Conservation (phyloP, 306 rosid species). For the Cercis canadensis region DNA sequence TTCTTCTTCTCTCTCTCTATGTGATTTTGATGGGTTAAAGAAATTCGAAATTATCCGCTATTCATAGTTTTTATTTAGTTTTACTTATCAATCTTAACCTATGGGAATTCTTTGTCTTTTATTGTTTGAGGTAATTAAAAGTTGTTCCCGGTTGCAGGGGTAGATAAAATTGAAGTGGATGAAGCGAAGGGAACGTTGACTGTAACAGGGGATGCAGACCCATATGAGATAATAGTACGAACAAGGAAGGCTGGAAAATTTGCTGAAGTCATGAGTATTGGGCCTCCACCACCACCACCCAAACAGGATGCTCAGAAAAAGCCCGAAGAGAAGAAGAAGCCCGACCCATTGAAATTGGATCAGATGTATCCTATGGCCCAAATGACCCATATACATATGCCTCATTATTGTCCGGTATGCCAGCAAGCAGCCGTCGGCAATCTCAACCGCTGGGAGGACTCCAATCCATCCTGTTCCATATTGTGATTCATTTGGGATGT, state of each 20-base stretch:
- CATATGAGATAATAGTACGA: slow-evolving; percentile 55
- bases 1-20: background rate
- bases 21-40: background rate
- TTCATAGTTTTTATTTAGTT: too few relatives aligned
- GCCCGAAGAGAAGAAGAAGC: slow-evolving; percentile 1
- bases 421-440: slow-evolving; percentile 30
- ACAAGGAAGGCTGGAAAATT: slow-evolving; percentile 55
- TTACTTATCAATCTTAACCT: too few relatives aligned
- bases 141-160: slow-evolving; percentile 41
- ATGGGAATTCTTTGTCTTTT: too few relatives aligned
- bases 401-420: slow-evolving; percentile 31
- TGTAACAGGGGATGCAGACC: slow-evolving; percentile 75
- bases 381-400: background rate
- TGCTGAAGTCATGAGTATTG: slow-evolving; percentile 62
- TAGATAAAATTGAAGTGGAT: slow-evolving; percentile 72
- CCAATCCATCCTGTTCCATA: slow-evolving; percentile 54
- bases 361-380: slow-evolving; percentile 15
- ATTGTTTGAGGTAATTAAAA: too few relatives aligned
- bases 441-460: too few relatives aligned
- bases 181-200: slow-evolving; percentile 64
- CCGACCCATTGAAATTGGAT: background rate
- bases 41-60: too few relatives aligned
- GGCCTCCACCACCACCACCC: slow-evolving; percentile 59
- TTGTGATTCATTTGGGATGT: slow-evolving; percentile 36
- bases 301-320: slow-evolving; percentile 47